Base-by-base conservation (phyloP, 2,329 filamentous ascomycete genomes). In the Aspergillus viridinutans region DNA sequence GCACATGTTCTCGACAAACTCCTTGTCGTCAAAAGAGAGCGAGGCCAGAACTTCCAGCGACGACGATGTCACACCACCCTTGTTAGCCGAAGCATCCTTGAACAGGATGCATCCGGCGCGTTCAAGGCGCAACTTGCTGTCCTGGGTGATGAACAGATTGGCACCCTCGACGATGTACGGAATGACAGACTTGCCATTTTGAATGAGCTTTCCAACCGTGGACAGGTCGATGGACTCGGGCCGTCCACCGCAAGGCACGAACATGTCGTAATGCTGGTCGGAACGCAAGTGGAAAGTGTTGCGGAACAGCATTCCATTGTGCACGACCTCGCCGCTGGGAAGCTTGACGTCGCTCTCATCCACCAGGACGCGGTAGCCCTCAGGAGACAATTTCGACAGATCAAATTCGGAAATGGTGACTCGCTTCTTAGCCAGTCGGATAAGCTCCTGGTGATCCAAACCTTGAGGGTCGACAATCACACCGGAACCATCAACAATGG, bases 31-130 rank as follows among this genome's bases (percentile, higher is more conserved):
- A 71, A 99, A 97, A 43, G 92, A 94, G 56, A 99, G 83, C 14
- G 92, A 94, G 7, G 94, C 94, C 25, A 99, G 85, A 5, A 99
- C 94, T 71, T 99, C 94, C 32, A 97, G 86, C 0, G 94, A 97
- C 0, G 94, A 97, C 0, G 92, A 97, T 0, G 94, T 99, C 49
- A 99, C 94, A 73, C 94, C 94, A 63, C 94, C 94, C 82, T 99
- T 99, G 84, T 99, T 99, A 56, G 93, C 92, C 40, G 91, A 96
- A 4, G 94, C 94, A 74, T 99, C 94, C 80, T 99, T 99, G 87
- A 92, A 97, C 43, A 99, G 78, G 67, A 97, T 86, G 71, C 91
- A 95, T 58, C 94, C 94, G n/a, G 93, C 92, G 67, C 91, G 88
- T 78, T 99, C 94, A 14, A 99, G 85, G 25, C 92, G 90, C 55